Evolutionary conservation across 129 eudicot species (phyloP).

Genomic region (Flaveria trinervia): DNA sequence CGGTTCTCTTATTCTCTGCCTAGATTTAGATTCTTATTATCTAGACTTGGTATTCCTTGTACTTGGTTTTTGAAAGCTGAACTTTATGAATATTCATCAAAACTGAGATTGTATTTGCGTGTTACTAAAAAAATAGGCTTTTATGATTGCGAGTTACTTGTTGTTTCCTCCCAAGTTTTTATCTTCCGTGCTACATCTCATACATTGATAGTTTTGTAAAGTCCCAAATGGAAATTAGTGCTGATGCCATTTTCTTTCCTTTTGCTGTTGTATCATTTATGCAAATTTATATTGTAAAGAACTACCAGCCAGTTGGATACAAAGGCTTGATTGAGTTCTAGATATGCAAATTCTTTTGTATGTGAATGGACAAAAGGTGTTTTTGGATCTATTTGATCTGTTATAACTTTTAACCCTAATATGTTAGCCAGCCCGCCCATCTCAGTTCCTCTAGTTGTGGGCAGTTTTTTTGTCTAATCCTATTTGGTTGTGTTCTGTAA

Average conservation of each 20-base stretch:
- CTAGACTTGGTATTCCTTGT: neutral
- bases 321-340: neutral
- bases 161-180: neutral
- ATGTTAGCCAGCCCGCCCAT: neutral
- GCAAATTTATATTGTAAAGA: neutral
- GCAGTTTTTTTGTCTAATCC: neutral
- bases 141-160: constrained; percentile 7
- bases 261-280: neutral
- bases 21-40: neutral
- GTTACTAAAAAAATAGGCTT: neutral
- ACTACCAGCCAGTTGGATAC: neutral
- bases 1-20: constrained; percentile 3
- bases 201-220: neutral
- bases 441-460: neutral
- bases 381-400: neutral
- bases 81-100: neutral
- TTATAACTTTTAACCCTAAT: neutral
- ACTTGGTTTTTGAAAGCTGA: neutral
- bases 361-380: neutral
- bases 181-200: neutral
- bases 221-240: neutral
- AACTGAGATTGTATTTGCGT: neutral
- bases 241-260: neutral
- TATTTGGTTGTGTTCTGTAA: neutral
- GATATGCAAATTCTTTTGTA: neutral